Evolutionary conservation across 176 grass and related monocot species (phyloP), one percentile per base, ranked within the genome.

Genomic region (Secale cereale): DNA sequence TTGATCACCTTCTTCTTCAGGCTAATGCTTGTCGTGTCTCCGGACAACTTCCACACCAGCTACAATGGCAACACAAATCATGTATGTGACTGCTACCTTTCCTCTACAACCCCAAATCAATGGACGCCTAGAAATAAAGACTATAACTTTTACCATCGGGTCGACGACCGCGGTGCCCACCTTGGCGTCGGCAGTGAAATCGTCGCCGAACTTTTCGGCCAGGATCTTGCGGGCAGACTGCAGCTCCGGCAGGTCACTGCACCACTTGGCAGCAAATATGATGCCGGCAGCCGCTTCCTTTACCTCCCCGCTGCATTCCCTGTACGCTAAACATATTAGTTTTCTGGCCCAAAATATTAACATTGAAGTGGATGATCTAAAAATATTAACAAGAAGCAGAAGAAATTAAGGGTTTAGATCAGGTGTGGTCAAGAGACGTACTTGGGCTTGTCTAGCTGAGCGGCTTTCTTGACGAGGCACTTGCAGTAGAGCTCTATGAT

Each of bases 401-500:
- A 29, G 48, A 19, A 52, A 19, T 19, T 22, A 52, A 73, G 13
- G 22, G 63, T 46, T 61, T 9, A 78, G 12, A 10, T 89, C 29
- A 31, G 28, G n/a, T 50, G 28, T 46, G 33, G 26, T 84, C 62
- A 62, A 71, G 27, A 61, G 30, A 15, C 57, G 7, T 33, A 91
- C 86, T 57, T 2, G 29, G 71, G 78, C 20, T 88, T 88, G 35
- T 91, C 82, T 59, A 91, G 17, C 25, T 78, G 65, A 2, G 20
- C 35, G 31, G 57, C 32, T 3, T 77, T 57, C 45, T 88, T 16
- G 27, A 64, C 66, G n/a, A 91, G 78, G 59, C 78, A 79, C 67
- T 85, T 85, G 78, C 90, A 91, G 45, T 82, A 88, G 12, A 40
- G 17, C 78, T 88, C 90, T 31, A 91, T 85, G 5, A 82, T 91